phyloP scores from a whole-genome alignment of 352 stramenopile species.

The Thalassiosira delicatula region DNA sequence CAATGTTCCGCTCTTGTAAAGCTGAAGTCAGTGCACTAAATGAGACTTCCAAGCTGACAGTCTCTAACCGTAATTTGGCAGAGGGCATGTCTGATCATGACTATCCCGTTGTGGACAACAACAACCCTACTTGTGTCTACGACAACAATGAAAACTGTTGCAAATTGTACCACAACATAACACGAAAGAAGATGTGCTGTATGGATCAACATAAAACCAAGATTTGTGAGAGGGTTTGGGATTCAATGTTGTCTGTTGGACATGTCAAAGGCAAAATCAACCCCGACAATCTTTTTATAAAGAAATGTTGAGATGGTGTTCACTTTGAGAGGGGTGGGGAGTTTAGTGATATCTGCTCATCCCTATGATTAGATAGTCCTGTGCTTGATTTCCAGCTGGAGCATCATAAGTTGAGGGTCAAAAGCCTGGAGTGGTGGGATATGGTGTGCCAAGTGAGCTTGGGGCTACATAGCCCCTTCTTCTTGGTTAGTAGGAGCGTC shows the following conservation, averaged over 20 bases:
- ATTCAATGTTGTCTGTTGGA: not conserved
- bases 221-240: constrained; percentile 7
- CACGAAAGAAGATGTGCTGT: not conserved
- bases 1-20: constrained; percentile 8
- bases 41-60: not conserved
- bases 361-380: too few relatives aligned
- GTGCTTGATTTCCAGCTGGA: too few relatives aligned
- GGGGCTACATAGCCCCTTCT: too few relatives aligned
- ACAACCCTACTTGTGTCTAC: not conserved
- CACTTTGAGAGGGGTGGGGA: too few relatives aligned
- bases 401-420: too few relatives aligned
- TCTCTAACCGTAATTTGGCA: not conserved
- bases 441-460: too few relatives aligned
- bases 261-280: constrained; percentile 18
- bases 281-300: constrained; percentile 14
- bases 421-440: too few relatives aligned
- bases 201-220: not conserved
- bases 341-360: too few relatives aligned
- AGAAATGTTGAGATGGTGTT: constrained; percentile 11
- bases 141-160: constrained; percentile 18
- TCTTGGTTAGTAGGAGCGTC: too few relatives aligned
- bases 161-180: constrained; percentile 16
- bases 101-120: not conserved
- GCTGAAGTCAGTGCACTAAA: constrained; percentile 23
- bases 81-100: not conserved